Conservation (phyloP, 306 rosid genomes). For the Acacia confusa region DNA sequence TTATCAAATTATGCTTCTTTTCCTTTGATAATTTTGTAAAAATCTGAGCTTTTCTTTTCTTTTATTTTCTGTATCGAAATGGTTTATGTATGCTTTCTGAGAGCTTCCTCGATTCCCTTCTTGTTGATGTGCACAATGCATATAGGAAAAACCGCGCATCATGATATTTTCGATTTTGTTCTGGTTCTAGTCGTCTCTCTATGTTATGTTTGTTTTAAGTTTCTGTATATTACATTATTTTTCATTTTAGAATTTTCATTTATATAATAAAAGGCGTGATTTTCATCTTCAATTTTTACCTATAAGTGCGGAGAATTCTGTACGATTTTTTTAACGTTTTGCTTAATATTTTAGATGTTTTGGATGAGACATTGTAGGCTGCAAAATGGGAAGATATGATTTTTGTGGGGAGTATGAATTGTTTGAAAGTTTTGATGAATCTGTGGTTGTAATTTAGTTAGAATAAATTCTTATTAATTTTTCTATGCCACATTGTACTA, state of each 20-base stretch:
- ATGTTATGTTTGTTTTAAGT: slow-evolving; percentile 20
- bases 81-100: not conserved
- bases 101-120: slow-evolving; percentile 27
- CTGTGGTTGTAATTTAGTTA: slow-evolving; percentile 4
- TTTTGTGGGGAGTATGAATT: not conserved
- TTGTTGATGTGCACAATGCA: slow-evolving; percentile 48
- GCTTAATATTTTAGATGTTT: not conserved
- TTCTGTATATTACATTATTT: slow-evolving; percentile 4
- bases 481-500: slow-evolving; percentile 22
- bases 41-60: slow-evolving; percentile 29
- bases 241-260: not conserved
- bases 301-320: not conserved
- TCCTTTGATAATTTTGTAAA: slow-evolving; percentile 24
- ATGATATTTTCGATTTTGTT: slow-evolving; percentile 28
- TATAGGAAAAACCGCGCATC: slow-evolving; percentile 28
- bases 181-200: slow-evolving; percentile 13
- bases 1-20: slow-evolving; percentile 11
- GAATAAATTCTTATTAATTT: not conserved
- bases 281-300: slow-evolving; percentile 12
- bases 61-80: slow-evolving; percentile 17
- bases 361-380: slow-evolving; percentile 36
- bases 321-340: not conserved
- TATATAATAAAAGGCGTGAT: not conserved
- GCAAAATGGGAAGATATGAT: slow-evolving; percentile 9
- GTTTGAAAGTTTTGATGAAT: not conserved